phyloP scores from a whole-genome alignment of 371 early-diverging fungal species.

The Actinomortierella wolfii region DNA sequence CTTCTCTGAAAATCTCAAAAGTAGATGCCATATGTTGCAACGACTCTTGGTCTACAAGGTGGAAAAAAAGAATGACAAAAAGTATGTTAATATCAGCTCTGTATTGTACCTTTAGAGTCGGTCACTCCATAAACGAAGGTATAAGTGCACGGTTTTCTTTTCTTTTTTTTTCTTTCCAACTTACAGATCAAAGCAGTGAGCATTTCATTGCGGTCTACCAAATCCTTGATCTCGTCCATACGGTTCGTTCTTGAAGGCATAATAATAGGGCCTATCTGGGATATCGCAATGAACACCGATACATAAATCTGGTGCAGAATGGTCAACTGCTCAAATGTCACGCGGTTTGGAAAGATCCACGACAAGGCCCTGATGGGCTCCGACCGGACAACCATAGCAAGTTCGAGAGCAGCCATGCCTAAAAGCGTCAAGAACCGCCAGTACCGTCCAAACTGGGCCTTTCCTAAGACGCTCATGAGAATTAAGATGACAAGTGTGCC shows the following conservation, averaged over 20 bases:
- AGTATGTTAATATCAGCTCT: background rate
- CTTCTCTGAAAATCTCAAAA: slow-evolving; percentile 52
- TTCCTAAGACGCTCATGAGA: slow-evolving; percentile 57
- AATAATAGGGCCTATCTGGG: slow-evolving; percentile 66
- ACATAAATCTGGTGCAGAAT: slow-evolving; percentile 63
- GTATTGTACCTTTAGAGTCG: too few relatives aligned
- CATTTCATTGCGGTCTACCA: slow-evolving; percentile 48
- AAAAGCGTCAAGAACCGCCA: slow-evolving; percentile 61
- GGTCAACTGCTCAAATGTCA: slow-evolving; percentile 54
- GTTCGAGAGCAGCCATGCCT: slow-evolving; percentile 53
- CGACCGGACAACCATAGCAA: slow-evolving; percentile 48
- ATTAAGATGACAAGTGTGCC: slow-evolving; percentile 50
- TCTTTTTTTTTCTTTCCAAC: too few relatives aligned
- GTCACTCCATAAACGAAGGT: too few relatives aligned
- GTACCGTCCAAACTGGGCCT: slow-evolving; percentile 60
- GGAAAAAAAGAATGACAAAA: slow-evolving; percentile 1
- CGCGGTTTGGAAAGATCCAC: slow-evolving; percentile 49
- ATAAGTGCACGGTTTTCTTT: too few relatives aligned
- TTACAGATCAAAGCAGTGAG: slow-evolving; percentile 45
- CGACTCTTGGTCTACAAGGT: slow-evolving; percentile 48
- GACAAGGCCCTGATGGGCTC: slow-evolving; percentile 34
- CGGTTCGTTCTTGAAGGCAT: slow-evolving; percentile 45
- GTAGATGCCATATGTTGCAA: slow-evolving; percentile 35
- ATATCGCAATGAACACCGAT: slow-evolving; percentile 57
- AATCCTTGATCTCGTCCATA: slow-evolving; percentile 24